phyloP scores from a whole-genome alignment of 768 basidiomycete species.

The Suillus occidentalis region DNA sequence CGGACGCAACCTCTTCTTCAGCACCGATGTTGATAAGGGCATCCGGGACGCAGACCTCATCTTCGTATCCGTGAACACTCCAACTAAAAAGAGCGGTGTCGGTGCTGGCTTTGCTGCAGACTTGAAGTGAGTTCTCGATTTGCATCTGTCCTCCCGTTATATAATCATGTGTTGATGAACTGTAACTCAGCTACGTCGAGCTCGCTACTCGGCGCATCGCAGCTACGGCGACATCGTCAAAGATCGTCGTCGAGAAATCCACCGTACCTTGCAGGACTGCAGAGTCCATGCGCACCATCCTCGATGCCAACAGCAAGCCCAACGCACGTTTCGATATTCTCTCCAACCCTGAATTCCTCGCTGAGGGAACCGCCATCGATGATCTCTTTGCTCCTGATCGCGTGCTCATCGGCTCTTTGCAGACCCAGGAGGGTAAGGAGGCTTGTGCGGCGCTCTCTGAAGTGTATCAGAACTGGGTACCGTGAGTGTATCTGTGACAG shows the following conservation, averaged over 20 bases:
- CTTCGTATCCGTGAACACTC: conserved; percentile 98
- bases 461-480: conserved; percentile 97
- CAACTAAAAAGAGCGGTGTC: conserved; percentile 97
- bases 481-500: conserved; percentile 51
- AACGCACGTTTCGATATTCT: conserved; percentile 94
- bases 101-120: conserved; percentile 98
- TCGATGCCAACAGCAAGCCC: conserved; percentile 95
- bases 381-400: conserved; percentile 92
- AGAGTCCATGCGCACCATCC: conserved; percentile 98
- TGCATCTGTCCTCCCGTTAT: conserved; percentile 7
- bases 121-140: conserved; percentile 72
- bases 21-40: conserved; percentile 89
- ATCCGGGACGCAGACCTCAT: conserved; percentile 96
- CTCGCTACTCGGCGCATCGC: conserved; percentile 96
- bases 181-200: conserved; percentile 80
- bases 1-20: conserved; percentile 96
- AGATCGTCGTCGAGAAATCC: conserved; percentile 99
- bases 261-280: conserved; percentile 99
- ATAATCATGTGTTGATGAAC: conserved; percentile 1
- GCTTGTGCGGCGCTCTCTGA: conserved; percentile 75
- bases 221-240: conserved; percentile 81
- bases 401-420: conserved; percentile 94
- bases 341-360: conserved; percentile 99
- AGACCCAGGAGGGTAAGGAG: conserved; percentile 79
- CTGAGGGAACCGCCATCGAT: conserved; percentile 93